phyloP scores from a whole-genome alignment of 1,284 basidiomycete species.

The Tylopilus sp. region DNA sequence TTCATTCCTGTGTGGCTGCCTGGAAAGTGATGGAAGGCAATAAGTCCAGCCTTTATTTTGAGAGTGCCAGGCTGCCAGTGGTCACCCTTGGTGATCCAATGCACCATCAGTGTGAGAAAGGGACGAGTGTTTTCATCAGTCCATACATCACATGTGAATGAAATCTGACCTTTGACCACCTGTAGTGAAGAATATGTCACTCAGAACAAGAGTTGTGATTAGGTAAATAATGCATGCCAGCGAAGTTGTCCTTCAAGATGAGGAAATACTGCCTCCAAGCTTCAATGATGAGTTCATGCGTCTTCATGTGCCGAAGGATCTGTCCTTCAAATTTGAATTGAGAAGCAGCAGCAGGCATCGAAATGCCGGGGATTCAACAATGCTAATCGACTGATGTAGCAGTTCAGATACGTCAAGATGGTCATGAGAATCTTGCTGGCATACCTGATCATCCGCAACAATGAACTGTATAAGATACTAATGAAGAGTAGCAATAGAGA shows the following conservation, averaged over 20 bases:
- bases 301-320: background rate
- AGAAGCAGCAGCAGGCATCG: background rate
- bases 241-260: too few species aligned
- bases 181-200: too few species aligned
- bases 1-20: constrained; percentile 5
- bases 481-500: too few species aligned
- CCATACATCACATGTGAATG: constrained; percentile 10
- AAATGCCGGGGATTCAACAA: background rate
- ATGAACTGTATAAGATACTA: too few species aligned
- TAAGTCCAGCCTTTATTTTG: constrained; percentile 5
- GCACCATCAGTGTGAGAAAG: background rate
- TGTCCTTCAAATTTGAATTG: background rate
- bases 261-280: background rate
- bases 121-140: background rate
- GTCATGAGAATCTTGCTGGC: too few species aligned
- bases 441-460: too few species aligned
- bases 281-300: constrained; percentile 3
- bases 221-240: too few species aligned
- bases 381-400: background rate
- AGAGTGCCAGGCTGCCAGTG: constrained; percentile 1
- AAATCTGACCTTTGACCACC: background rate
- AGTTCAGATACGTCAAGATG: too few species aligned
- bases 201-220: too few species aligned
- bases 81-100: background rate
- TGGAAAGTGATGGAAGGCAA: constrained; percentile 12